Evolutionary conservation across 2,329 filamentous ascomycete species (phyloP).

Genomic region (Botrytis tulipae): DNA sequence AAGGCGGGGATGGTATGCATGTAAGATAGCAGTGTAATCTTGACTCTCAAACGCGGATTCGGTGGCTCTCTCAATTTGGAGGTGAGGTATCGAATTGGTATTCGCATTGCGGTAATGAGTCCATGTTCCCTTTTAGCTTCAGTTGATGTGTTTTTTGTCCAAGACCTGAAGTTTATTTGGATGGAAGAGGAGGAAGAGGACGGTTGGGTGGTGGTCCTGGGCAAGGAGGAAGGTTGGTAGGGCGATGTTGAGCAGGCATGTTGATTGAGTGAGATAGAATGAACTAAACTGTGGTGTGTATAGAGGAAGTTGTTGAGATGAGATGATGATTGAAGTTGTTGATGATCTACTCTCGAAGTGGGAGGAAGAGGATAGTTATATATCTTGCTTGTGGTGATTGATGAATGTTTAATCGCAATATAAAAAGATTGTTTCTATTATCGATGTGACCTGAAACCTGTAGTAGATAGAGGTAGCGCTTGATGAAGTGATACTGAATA

Average conservation of each 20-base stretch:
- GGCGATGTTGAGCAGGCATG: constrained; percentile 52
- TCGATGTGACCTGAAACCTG: constrained; percentile 15
- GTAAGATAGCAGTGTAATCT: background rate
- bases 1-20: background rate
- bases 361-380: constrained; percentile 19
- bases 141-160: background rate
- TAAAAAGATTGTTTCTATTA: constrained; percentile 15
- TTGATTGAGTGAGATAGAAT: constrained; percentile 30
- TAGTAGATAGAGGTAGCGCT: constrained; percentile 15
- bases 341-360: constrained; percentile 7
- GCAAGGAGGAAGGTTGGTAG: constrained; percentile 64
- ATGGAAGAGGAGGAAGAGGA: constrained; percentile 62
- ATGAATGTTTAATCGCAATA: constrained; percentile 14
- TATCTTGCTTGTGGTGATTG: constrained; percentile 12
- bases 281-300: constrained; percentile 6
- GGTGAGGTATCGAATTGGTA: background rate
- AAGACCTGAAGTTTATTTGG: constrained; percentile 40
- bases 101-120: constrained; percentile 3
- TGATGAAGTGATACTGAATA: constrained; percentile 15
- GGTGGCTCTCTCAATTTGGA: constrained; percentile 4
- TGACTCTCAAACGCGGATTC: constrained; percentile 8
- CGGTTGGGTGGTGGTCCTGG: constrained; percentile 62
- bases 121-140: background rate
- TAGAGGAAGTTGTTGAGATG: background rate
- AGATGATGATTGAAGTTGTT: constrained; percentile 15